Evolutionary conservation across 2,329 filamentous ascomycete species (phyloP), one percentile per base, ranked within the genome.

Genomic region (Diplodia seriata): DNA sequence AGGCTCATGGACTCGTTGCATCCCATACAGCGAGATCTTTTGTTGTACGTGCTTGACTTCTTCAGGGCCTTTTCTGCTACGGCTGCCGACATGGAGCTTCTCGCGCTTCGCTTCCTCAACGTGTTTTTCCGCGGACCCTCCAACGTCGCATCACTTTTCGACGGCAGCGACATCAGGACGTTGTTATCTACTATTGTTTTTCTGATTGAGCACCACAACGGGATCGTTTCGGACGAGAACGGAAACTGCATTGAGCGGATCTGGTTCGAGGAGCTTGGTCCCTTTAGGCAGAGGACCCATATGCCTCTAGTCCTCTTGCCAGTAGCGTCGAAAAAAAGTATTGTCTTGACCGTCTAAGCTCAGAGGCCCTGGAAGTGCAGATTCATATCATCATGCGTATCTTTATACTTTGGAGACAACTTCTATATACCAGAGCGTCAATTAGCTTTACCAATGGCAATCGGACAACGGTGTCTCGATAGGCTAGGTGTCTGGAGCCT

Each of bases 101-200:
- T 51, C 49, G 49, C n/a, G 49, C n/a, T 51, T 26, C 49, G 49
- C 8, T 51, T 51, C 49, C 49, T 51, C 15, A 51, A 51, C 20
- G 49, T 26, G n/a, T 51, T 51, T 51, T 51, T 51, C 49, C 49
- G 49, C 12, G 49, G n/a, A 20, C 49, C 49, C 8, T 20, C n/a
- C n/a, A 51, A 23, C 20, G 5, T 51, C n/a, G 14, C 49, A 5
- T 23, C 23, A 7, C 49, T 51, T 11, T 51, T 51, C 20, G 49
- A 51, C n/a, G 9, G 49, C 1, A 51, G 23, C 49, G 49, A 51
- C 14, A 23, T 51, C 5, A 20, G 49, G n/a, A 51, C 49, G 7
- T 11, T 26, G 4, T 7, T 51, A n/a, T 23, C n/a, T 11, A 51
- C 49, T 0, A 51, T 51, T 6, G 49, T 51, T 11, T 51, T 51